phyloP scores from a whole-genome alignment of 192 early-diverging fungal genomes.

The Gonapodya prolifera region DNA sequence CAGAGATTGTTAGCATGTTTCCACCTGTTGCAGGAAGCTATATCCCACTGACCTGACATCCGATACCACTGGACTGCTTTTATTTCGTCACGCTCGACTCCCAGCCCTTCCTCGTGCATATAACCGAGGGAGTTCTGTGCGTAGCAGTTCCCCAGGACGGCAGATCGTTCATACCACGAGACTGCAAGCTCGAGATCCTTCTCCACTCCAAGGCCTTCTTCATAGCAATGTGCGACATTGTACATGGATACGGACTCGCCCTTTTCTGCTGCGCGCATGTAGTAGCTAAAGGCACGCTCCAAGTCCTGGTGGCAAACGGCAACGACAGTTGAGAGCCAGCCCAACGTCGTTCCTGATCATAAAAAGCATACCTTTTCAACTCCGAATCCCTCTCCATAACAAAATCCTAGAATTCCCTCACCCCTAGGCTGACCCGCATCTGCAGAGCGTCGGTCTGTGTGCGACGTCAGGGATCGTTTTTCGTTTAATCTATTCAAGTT shows the following conservation, averaged over 20 bases:
- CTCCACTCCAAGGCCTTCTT: slow-evolving; percentile 32
- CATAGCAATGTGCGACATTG: slow-evolving; percentile 45
- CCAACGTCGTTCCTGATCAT: slow-evolving; percentile 30
- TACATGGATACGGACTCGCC: slow-evolving; percentile 40
- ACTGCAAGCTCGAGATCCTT: slow-evolving; percentile 16
- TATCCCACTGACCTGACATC: too few relatives aligned
- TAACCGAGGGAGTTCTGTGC: slow-evolving; percentile 73
- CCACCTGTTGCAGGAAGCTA: too few relatives aligned
- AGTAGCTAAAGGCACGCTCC: slow-evolving; percentile 40
- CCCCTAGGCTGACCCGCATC: slow-evolving; percentile 48
- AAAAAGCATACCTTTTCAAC: slow-evolving; percentile 43
- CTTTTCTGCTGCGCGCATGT: slow-evolving; percentile 29
- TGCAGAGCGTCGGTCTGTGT: slow-evolving; percentile 45
- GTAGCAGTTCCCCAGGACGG: slow-evolving; percentile 48
- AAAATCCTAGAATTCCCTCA: slow-evolving; percentile 61
- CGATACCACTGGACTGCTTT: background rate
- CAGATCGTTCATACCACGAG: slow-evolving; percentile 43
- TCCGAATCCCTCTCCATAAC: slow-evolving; percentile 76
- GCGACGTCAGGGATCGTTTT: too few relatives aligned
- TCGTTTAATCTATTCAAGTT: too few relatives aligned
- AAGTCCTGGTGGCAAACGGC: slow-evolving; percentile 56
- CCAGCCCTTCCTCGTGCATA: slow-evolving; percentile 42
- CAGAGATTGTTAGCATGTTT: too few relatives aligned
- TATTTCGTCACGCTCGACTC: background rate
- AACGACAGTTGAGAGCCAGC: slow-evolving; percentile 12